Conservation (phyloP, 2,329 filamentous ascomycete genomes). For the Paraphoma chrysanthemicola region DNA sequence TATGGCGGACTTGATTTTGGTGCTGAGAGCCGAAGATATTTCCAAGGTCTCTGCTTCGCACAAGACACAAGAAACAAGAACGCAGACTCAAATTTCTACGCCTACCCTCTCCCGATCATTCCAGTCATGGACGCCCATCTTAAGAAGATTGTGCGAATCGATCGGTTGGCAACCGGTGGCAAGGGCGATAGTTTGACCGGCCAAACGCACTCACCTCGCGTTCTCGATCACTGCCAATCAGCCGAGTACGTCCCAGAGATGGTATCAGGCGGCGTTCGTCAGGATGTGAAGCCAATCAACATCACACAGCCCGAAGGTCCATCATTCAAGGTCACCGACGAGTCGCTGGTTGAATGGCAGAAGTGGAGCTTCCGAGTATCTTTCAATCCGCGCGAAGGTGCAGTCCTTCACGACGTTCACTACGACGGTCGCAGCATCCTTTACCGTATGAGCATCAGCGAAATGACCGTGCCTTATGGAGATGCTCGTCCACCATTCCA, state of each 20-base stretch:
- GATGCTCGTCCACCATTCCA: constrained; percentile 70
- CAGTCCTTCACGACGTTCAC: constrained; percentile 74
- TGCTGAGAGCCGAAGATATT: constrained; percentile 58
- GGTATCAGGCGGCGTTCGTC: constrained; percentile 45
- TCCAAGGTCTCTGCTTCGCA: constrained; percentile 63
- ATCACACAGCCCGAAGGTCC: constrained; percentile 75
- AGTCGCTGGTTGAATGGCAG: constrained; percentile 55
- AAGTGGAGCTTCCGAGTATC: constrained; percentile 53
- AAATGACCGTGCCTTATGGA: constrained; percentile 73
- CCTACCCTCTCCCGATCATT: constrained; percentile 48
- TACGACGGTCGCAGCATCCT: constrained; percentile 71
- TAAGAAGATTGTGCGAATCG: constrained; percentile 44
- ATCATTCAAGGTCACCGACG: constrained; percentile 65
- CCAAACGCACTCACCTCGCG: constrained; percentile 46
- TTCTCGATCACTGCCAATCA: constrained; percentile 57
- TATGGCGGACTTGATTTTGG: constrained; percentile 61
- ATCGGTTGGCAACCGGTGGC: constrained; percentile 47
- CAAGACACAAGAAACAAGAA: constrained; percentile 56
- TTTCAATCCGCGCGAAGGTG: constrained; percentile 61
- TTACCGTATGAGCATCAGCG: constrained; percentile 71
- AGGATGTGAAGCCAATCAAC: constrained; percentile 70
- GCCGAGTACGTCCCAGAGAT: constrained; percentile 59
- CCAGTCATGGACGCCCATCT: constrained; percentile 47
- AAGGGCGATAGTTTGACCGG: constrained; percentile 46
- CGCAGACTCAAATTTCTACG: constrained; percentile 49